Percentiles rank a stretch among this genome's conserved stretches.
phyloP scores from a whole-genome alignment of 345 rosid genomes.

The Streptanthus diversifolius region DNA sequence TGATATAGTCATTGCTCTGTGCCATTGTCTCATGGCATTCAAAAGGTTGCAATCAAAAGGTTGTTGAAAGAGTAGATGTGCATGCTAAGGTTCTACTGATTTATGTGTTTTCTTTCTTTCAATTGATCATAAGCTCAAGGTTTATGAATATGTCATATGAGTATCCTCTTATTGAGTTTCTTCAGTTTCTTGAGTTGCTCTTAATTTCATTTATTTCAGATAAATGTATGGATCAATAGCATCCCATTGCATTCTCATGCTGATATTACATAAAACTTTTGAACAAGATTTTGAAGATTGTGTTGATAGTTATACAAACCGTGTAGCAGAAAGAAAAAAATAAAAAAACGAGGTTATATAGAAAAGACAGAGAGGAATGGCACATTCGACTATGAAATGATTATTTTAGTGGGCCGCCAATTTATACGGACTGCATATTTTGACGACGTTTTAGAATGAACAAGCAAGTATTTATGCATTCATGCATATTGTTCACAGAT shows the following conservation, averaged over 20 bases:
- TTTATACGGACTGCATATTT: too few species aligned
- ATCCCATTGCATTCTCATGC: conserved; percentile 67
- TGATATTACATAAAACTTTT: conserved; percentile 58
- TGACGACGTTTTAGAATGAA: too few species aligned
- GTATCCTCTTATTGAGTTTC: background rate
- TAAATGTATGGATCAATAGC: conserved; percentile 67
- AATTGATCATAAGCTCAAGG: background rate
- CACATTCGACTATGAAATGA: too few species aligned
- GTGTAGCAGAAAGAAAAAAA: too few species aligned
- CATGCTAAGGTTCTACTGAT: background rate
- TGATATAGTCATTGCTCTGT: background rate
- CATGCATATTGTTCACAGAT: too few species aligned
- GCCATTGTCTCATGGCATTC: background rate
- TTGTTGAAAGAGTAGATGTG: background rate
- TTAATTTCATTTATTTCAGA: conserved; percentile 44
- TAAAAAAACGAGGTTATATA: too few species aligned
- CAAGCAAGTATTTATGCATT: too few species aligned
- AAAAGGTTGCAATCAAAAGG: background rate
- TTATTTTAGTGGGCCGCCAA: too few species aligned
- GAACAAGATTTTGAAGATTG: too few species aligned
- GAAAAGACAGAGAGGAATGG: too few species aligned
- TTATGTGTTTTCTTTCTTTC: background rate
- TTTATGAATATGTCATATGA: background rate
- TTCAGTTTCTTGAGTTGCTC: conserved; percentile 25
- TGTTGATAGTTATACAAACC: too few species aligned